Base-by-base conservation (phyloP, 2,329 filamentous ascomycete genomes). In the Hypoxylon sp. region DNA sequence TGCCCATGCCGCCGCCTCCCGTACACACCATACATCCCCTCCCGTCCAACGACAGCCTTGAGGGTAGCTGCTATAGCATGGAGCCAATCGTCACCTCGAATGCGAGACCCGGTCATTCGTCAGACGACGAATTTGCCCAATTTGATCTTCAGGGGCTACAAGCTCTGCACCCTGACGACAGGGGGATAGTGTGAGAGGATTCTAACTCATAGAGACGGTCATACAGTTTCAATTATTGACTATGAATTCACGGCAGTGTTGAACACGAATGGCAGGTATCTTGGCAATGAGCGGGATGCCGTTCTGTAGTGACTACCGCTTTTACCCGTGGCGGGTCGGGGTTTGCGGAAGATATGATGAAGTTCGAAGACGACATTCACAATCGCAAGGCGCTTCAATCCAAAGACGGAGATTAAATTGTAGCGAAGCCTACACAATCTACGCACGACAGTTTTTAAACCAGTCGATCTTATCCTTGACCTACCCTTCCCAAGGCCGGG, bases 61-160 rank as follows among this genome's bases (percentile, higher is more conserved):
- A 62, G 24, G 54, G 57, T 11, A 55, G 53, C 17, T 11, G 46
- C 6, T 53, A 55, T n/a, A 55, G 48, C 49, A 56, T 61, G 46
- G 56, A 61, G 46, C 59, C 61, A n/a, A 56, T 62, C n/a, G 52
- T 64, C 41, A 59, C 41, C 10, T 54, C 65, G 37, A 68, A 55
- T 19, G 65, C 71, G 11, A 64, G 68, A 60, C 65, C 71, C 30
- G 62, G 59, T 20, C 24, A 62, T 3, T 56, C 24, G 7, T 51
- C 58, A 10, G 53, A 62, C 3, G 65, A 65, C 54, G 69, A 70
- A 13, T 68, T 68, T 41, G 55, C 69, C 6, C 56, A 62, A n/a
- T 71, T 44, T 37, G 71, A 73, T 59, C 64, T 72, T 20, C 67
- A 69, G 2, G 68, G 70, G 3, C 49, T 70, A 39, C 68, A 73